Evolutionary conservation across 352 stramenopile genomes (phyloP).

Genomic region (Globisporangium middletonii): DNA sequence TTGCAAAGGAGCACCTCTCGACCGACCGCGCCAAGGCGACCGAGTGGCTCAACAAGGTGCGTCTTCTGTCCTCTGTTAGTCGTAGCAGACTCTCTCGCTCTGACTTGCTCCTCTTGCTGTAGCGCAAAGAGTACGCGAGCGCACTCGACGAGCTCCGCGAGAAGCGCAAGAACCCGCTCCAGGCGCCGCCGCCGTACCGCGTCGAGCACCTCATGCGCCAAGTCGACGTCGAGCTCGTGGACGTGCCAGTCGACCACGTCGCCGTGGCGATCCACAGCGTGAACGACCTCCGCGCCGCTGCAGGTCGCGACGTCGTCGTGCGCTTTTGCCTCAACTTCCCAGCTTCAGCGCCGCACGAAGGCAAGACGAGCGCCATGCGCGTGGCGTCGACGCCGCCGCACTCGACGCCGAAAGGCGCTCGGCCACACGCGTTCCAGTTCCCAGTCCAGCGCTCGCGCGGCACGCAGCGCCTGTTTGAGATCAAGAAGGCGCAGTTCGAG

Average conservation of each 20-base stretch:
- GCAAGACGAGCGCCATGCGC: slow-evolving; percentile 34
- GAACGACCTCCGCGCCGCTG: slow-evolving; percentile 30
- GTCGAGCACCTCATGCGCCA: slow-evolving; percentile 32
- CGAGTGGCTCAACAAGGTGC: slow-evolving; percentile 53
- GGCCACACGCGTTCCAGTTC: slow-evolving; percentile 32
- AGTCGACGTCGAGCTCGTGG: slow-evolving; percentile 36
- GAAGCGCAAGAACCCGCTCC: slow-evolving; percentile 40
- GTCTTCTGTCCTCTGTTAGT: not conserved
- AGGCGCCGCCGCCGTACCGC: slow-evolving; percentile 38
- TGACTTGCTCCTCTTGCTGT: not conserved
- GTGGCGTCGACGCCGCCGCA: slow-evolving; percentile 29
- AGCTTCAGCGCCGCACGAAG: slow-evolving; percentile 46
- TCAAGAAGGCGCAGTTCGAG: slow-evolving; percentile 76
- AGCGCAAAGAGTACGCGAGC: slow-evolving; percentile 57
- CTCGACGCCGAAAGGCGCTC: slow-evolving; percentile 15
- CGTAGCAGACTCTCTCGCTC: not conserved
- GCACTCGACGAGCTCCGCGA: slow-evolving; percentile 45
- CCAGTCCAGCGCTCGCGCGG: slow-evolving; percentile 54
- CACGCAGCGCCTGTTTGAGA: slow-evolving; percentile 71
- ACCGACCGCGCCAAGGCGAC: slow-evolving; percentile 43
- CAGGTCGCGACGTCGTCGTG: slow-evolving; percentile 53
- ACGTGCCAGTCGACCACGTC: slow-evolving; percentile 48
- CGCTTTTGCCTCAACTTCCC: slow-evolving; percentile 77
- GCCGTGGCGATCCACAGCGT: slow-evolving; percentile 42
- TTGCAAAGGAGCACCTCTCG: slow-evolving; percentile 46